Conservation (phyloP, 352 stramenopile genomes). For the Phytophthora palmivora region DNA sequence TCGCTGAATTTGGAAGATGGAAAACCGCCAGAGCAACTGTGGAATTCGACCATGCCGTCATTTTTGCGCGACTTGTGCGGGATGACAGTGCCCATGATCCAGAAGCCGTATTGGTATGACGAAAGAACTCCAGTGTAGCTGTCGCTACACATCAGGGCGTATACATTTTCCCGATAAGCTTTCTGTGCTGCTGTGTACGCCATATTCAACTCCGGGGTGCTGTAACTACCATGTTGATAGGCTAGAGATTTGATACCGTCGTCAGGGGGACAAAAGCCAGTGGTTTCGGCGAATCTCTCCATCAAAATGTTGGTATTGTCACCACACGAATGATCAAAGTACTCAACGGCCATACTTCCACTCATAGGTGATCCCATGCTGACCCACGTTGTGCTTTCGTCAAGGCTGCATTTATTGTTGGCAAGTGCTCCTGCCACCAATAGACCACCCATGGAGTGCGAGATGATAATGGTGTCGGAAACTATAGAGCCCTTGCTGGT, state of each 20-base stretch:
- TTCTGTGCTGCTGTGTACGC: constrained; percentile 38
- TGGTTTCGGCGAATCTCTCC: constrained; percentile 29
- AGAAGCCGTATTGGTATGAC: constrained; percentile 29
- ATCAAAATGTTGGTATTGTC: constrained; percentile 30
- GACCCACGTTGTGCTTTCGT: constrained; percentile 36
- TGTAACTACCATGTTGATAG: constrained; percentile 40
- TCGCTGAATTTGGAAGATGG: constrained; percentile 38
- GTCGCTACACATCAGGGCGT: constrained; percentile 47
- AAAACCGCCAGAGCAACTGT: constrained; percentile 41
- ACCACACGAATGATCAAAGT: constrained; percentile 39
- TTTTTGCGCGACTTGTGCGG: constrained; percentile 43
- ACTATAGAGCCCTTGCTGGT: constrained; percentile 21
- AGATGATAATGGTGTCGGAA: constrained; percentile 39
- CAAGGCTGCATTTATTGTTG: constrained; percentile 41
- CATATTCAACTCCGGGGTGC: constrained; percentile 18
- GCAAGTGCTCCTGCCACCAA: constrained; percentile 41
- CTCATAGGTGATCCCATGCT: constrained; percentile 32
- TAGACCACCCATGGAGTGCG: constrained; percentile 47
- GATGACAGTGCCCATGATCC: constrained; percentile 27
- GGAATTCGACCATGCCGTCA: constrained; percentile 37
- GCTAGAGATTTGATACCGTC: constrained; percentile 36
- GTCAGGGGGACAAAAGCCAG: constrained; percentile 44
- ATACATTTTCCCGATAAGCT: constrained; percentile 40
- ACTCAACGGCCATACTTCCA: constrained; percentile 42
- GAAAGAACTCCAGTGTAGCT: constrained; percentile 42